Conservation (phyloP, 1,139 yeast genomes). For the Diutina ranongensis region DNA sequence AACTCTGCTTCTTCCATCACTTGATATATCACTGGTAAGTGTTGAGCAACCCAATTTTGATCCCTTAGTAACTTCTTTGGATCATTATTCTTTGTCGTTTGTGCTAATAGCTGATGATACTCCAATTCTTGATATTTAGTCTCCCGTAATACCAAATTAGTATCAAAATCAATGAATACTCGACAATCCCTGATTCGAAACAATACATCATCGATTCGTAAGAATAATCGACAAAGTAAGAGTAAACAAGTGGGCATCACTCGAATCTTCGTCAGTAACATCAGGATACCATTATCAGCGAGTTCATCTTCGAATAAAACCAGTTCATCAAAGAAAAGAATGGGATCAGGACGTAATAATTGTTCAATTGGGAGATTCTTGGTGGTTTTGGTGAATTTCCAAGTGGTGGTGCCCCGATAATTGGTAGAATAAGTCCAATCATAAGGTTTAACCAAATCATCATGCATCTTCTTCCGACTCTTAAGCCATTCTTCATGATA, state of each 20-base stretch:
- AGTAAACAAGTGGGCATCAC: slow-evolving; percentile 81
- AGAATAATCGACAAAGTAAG: slow-evolving; percentile 62
- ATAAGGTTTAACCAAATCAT: slow-evolving; percentile 50
- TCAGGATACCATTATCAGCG: slow-evolving; percentile 89
- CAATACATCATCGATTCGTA: slow-evolving; percentile 83
- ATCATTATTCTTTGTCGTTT: slow-evolving; percentile 39
- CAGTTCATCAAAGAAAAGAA: slow-evolving; percentile 79
- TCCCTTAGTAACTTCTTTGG: slow-evolving; percentile 73
- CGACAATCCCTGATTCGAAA: slow-evolving; percentile 80
- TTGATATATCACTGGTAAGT: slow-evolving; percentile 33
- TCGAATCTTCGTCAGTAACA: slow-evolving; percentile 66
- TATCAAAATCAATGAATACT: slow-evolving; percentile 65
- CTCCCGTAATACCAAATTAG: slow-evolving; percentile 59
- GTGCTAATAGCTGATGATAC: slow-evolving; percentile 43
- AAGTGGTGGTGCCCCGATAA: slow-evolving; percentile 43
- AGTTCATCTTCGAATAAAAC: slow-evolving; percentile 86
- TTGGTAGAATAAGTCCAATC: slow-evolving; percentile 94
- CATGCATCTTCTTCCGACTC: slow-evolving; percentile 20
- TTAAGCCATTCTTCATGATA: slow-evolving; percentile 81
- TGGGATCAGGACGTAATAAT: slow-evolving; percentile 70
- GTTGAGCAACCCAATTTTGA: slow-evolving; percentile 66
- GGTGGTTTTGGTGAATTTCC: slow-evolving; percentile 15
- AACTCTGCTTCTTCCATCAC: slow-evolving; percentile 12
- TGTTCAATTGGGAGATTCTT: slow-evolving; percentile 55
- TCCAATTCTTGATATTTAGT: slow-evolving; percentile 62